These are phyloP conservation scores for Monosporascus sp. DNA, from an alignment of 2,329 filamentous ascomycete genomes.

Conservation along the genomic window DNA sequence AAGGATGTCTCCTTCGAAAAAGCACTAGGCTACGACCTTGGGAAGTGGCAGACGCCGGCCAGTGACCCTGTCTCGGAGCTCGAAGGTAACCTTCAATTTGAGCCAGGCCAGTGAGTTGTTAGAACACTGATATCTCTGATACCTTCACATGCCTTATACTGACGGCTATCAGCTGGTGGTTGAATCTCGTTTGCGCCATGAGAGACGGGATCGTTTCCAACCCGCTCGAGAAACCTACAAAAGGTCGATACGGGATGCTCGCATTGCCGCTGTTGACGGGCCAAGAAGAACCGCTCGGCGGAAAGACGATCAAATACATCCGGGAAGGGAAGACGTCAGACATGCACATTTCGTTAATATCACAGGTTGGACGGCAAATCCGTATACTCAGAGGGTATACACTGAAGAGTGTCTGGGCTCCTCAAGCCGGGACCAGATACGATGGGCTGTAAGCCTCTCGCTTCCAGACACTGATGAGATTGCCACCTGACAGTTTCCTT, in stretches of 20 bases:
- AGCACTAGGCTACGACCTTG: slow-evolving; percentile 22
- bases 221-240: slow-evolving; percentile 39
- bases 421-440: slow-evolving; percentile 48
- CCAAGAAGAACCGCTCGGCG: slow-evolving; percentile 37
- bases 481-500: not conserved
- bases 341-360: slow-evolving; percentile 45
- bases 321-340: slow-evolving; percentile 38
- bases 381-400: slow-evolving; percentile 48
- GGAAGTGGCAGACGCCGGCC: slow-evolving; percentile 33
- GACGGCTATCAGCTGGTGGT: slow-evolving; percentile 47
- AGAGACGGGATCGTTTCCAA: slow-evolving; percentile 49
- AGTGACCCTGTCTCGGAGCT: slow-evolving; percentile 32
- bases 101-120: slow-evolving; percentile 43
- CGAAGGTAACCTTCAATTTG: slow-evolving; percentile 37
- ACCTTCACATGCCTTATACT: slow-evolving; percentile 6
- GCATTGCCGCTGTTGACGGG: slow-evolving; percentile 49
- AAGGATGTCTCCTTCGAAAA: slow-evolving; percentile 35
- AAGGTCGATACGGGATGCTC: slow-evolving; percentile 39
- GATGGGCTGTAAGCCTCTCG: slow-evolving; percentile 49
- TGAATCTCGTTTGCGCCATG: slow-evolving; percentile 50
- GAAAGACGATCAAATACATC: slow-evolving; percentile 36
- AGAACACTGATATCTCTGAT: too few species aligned
- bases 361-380: slow-evolving; percentile 43
- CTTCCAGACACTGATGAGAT: slow-evolving; percentile 1
- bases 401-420: slow-evolving; percentile 47